Evolutionary conservation across 257 asterid species (phyloP).

Genomic region (Ehretia macrophylla): DNA sequence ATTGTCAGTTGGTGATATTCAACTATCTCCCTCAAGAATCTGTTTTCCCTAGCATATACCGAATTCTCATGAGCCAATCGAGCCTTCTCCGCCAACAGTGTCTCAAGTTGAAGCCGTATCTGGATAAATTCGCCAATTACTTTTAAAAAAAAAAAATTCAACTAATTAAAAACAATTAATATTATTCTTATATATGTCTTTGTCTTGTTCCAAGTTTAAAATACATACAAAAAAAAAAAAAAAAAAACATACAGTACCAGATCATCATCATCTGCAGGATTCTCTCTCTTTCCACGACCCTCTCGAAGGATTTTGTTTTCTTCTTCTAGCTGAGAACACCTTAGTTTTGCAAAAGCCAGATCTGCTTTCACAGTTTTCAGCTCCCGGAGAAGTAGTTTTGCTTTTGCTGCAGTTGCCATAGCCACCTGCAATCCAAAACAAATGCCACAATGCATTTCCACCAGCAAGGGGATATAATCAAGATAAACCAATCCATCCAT

Average conservation of each 20-base stretch:
- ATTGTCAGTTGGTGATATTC: conserved; percentile 87
- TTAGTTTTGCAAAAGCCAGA: conserved; percentile 67
- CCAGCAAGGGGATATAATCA: conserved; percentile 10
- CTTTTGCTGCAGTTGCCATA: conserved; percentile 96
- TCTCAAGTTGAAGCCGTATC: conserved; percentile 89
- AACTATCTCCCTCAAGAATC: conserved; percentile 91
- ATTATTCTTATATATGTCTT: too few relatives aligned
- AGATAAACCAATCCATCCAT: conserved; percentile 3
- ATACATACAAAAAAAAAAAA: too few relatives aligned
- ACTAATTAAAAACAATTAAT: too few relatives aligned
- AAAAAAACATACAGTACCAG: too few relatives aligned
- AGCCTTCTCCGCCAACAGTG: conserved; percentile 89
- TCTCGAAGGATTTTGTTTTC: conserved; percentile 82
- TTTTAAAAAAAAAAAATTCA: background rate
- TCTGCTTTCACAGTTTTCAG: conserved; percentile 85
- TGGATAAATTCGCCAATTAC: conserved; percentile 9
- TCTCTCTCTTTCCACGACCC: conserved; percentile 64
- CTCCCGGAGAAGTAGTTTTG: conserved; percentile 83
- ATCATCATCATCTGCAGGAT: conserved; percentile 90
- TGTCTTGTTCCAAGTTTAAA: too few relatives aligned
- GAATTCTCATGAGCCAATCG: conserved; percentile 84
- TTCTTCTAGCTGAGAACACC: conserved; percentile 87
- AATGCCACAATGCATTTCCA: conserved; percentile 25
- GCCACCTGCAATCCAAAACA: conserved; percentile 58
- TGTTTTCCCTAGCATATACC: conserved; percentile 78